Conservation (phyloP, 176 grass and related monocot species). For the Leersia perrieri region DNA sequence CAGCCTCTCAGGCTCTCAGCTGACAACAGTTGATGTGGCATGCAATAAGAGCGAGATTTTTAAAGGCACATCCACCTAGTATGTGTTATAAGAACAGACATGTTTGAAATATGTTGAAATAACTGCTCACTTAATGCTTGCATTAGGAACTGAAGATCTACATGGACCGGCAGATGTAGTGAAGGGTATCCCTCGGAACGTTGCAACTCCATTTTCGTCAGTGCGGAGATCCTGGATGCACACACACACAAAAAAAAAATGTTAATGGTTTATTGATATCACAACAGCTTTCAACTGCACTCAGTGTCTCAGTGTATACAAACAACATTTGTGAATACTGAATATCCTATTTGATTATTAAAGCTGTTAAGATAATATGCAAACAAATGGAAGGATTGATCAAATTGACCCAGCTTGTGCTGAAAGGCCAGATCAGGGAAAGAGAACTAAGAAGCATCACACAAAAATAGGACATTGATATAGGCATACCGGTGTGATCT, state of each 20-base stretch:
- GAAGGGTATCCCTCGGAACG: conserved; percentile 71
- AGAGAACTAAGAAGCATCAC: not conserved
- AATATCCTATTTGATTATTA: not conserved
- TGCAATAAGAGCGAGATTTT: not conserved
- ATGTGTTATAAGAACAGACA: conserved; percentile 19
- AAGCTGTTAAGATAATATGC: not conserved
- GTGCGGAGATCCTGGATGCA: conserved; percentile 66
- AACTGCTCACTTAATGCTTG: conserved; percentile 58
- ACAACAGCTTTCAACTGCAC: not conserved
- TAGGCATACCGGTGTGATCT: conserved; percentile 80
- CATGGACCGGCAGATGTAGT: conserved; percentile 75
- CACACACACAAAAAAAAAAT: too few relatives aligned
- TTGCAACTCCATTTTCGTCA: conserved; percentile 69
- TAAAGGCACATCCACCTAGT: conserved; percentile 11
- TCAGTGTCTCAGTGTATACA: not conserved
- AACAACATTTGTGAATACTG: not conserved
- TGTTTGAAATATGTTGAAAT: conserved; percentile 11
- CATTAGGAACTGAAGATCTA: conserved; percentile 64
- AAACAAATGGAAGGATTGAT: not conserved
- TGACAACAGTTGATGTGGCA: conserved; percentile 9
- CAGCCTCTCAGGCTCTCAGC: too few relatives aligned
- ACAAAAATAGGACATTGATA: not conserved
- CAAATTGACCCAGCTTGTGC: not conserved
- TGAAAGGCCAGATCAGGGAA: not conserved
- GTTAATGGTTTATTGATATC: not conserved